phyloP scores from a whole-genome alignment of 1,139 yeast genomes.

The Candida buenavistaensis region DNA sequence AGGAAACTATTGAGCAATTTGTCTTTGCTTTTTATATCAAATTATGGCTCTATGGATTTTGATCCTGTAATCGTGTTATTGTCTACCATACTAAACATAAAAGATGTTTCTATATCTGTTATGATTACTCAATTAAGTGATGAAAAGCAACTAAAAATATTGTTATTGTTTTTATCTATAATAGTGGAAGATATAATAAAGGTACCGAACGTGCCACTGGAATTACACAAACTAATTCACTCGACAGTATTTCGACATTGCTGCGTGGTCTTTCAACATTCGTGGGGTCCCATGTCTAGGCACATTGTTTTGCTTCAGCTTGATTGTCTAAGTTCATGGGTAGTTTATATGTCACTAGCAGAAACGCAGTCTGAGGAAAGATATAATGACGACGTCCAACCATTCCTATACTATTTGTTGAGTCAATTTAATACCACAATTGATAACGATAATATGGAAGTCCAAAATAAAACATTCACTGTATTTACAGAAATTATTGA shows the following conservation, averaged over 20 bases:
- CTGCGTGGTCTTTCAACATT: slow-evolving; percentile 9
- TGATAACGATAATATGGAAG: slow-evolving; percentile 18
- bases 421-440: slow-evolving; percentile 19
- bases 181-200: slow-evolving; percentile 57
- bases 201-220: slow-evolving; percentile 19
- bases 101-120: background rate
- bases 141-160: slow-evolving; percentile 12
- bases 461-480: slow-evolving; percentile 30
- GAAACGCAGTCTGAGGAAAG: slow-evolving; percentile 37
- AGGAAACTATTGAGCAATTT: slow-evolving; percentile 51
- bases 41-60: slow-evolving; percentile 20
- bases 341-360: slow-evolving; percentile 32
- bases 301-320: slow-evolving; percentile 27
- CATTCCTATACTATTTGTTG: slow-evolving; percentile 20
- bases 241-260: slow-evolving; percentile 11
- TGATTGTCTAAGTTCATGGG: slow-evolving; percentile 35
- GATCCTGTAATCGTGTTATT: slow-evolving; percentile 11
- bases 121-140: slow-evolving; percentile 2
- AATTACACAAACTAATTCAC: slow-evolving; percentile 15
- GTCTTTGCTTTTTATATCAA: slow-evolving; percentile 47
- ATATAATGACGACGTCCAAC: slow-evolving; percentile 23
- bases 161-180: slow-evolving; percentile 44
- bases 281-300: no score
- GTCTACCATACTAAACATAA: slow-evolving; percentile 1
- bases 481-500: slow-evolving; percentile 49